Conservation (phyloP, 305 asterid genomes). For the Petunia hybrid region DNA sequence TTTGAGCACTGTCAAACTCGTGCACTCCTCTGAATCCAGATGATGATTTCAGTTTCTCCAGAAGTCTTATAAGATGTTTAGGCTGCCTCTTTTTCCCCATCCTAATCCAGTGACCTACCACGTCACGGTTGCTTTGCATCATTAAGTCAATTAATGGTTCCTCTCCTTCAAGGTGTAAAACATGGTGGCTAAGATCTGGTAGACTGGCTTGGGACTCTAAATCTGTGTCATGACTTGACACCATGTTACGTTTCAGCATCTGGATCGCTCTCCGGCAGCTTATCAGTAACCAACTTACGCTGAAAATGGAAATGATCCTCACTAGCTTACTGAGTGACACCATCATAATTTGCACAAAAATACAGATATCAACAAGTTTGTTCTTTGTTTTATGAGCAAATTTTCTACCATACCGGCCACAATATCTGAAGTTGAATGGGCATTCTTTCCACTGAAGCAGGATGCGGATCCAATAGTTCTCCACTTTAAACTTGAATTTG, state of each 20-base stretch:
- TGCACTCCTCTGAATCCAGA: constrained; percentile 63
- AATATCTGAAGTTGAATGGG: constrained; percentile 54
- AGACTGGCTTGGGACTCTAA: constrained; percentile 38
- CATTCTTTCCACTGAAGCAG: constrained; percentile 62
- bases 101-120: constrained; percentile 54
- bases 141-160: constrained; percentile 55
- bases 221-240: constrained; percentile 38
- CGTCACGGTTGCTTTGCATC: constrained; percentile 51
- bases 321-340: constrained; percentile 69
- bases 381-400: constrained; percentile 52
- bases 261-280: constrained; percentile 39
- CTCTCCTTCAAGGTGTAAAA: constrained; percentile 71
- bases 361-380: constrained; percentile 54
- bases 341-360: constrained; percentile 57
- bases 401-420: constrained; percentile 53
- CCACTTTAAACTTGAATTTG: constrained; percentile 47
- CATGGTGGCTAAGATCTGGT: constrained; percentile 56
- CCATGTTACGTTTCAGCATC: constrained; percentile 40
- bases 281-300: constrained; percentile 48
- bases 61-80: constrained; percentile 44
- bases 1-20: constrained; percentile 59
- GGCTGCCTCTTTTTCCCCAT: constrained; percentile 63
- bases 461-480: constrained; percentile 68
- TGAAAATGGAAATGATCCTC: constrained; percentile 55
- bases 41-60: constrained; percentile 54